Base-by-base conservation (phyloP, 1,284 basidiomycete species). In the Leccinum subrobustum region DNA sequence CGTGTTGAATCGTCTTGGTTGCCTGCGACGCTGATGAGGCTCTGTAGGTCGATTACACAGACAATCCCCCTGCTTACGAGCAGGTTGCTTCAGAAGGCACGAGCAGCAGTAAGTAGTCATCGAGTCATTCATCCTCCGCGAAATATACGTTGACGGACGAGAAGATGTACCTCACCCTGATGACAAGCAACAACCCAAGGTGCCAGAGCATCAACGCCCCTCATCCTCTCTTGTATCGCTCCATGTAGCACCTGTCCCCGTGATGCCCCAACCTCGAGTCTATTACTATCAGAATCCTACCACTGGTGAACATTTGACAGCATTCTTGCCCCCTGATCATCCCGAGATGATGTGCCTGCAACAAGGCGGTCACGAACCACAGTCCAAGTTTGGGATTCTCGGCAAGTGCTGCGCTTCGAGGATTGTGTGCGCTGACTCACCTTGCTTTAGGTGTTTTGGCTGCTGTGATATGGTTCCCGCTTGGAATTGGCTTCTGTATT, bases 331-430 rank as follows among this genome's bases (percentile, higher is more conserved):
- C 0, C 91, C 91, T 1, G 79, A 84, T 63, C 86, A 92, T 69
- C 91, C 90, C 0, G 84, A 90, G 74, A 92, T 92, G 90, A 67
- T 89, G 37, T 93, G 91, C 67, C 72, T 92, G 29, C 91, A 92
- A 69, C 73, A 82, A n/a, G 91, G 90, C 6, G 74, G 73, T 23
- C 91, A 93, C 70, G 68, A 86, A n/a, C 73, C 79, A 8, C 73
- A 83, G 44, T 83, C 86, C 20, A 81, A 78, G 54, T 93, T 79
- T 66, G 88, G 90, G 4, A 60, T 90, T 2, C 78, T 92, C 14
- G 90, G 89, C 85, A 68, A 68, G 86, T 78, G n/a, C 11, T 39
- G 27, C 23, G 48, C 35, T 25, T 33, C 25, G 31, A 44, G 52
- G 54, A n/a, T 37, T 18, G 50, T 44, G 14, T 35, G 33, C 31